Percentiles rank a stretch among this genome's conserved stretches.
phyloP scores from a whole-genome alignment of 495 filamentous ascomycete genomes.

The Evansstolkia leycettana region DNA sequence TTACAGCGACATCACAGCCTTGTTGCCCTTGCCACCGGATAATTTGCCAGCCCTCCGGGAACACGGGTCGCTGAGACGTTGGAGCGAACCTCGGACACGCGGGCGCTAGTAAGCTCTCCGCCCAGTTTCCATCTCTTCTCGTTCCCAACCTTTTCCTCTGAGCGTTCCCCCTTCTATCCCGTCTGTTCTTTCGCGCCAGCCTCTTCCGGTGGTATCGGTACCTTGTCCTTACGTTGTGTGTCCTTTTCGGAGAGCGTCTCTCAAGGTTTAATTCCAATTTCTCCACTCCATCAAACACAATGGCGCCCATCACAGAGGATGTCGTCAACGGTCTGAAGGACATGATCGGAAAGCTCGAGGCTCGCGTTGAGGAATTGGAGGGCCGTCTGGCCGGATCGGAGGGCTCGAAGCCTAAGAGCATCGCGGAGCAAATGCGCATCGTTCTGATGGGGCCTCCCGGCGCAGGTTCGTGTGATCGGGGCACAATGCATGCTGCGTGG shows the following conservation, averaged over 20 bases:
- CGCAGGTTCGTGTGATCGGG: slow-evolving; percentile 53
- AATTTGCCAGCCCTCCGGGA: too few species aligned
- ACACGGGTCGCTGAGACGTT: background rate
- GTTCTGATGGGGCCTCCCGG: slow-evolving; percentile 96
- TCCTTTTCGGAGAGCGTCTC: background rate
- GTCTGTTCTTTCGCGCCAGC: slow-evolving; percentile 11
- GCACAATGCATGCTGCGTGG: slow-evolving; percentile 2
- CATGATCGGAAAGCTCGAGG: slow-evolving; percentile 71
- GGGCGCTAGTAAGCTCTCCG: slow-evolving; percentile 14
- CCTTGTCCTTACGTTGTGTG: too few species aligned
- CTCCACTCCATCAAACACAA: slow-evolving; percentile 32
- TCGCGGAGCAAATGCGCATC: slow-evolving; percentile 65
- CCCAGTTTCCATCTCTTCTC: slow-evolving; percentile 14
- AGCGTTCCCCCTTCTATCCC: slow-evolving; percentile 20
- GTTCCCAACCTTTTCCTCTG: slow-evolving; percentile 16
- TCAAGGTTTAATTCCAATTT: background rate
- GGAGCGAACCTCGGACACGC: slow-evolving; percentile 13
- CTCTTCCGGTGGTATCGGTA: background rate
- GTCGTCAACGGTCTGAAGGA: slow-evolving; percentile 60
- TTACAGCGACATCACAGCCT: too few species aligned
- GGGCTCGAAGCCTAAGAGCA: slow-evolving; percentile 32
- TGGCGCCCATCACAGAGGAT: slow-evolving; percentile 79
- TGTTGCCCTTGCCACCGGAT: too few species aligned
- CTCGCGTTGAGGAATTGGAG: slow-evolving; percentile 70
- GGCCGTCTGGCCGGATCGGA: slow-evolving; percentile 39